phyloP scores from a whole-genome alignment of 805 yeast species.

The Komagataella pseudopastoris region DNA sequence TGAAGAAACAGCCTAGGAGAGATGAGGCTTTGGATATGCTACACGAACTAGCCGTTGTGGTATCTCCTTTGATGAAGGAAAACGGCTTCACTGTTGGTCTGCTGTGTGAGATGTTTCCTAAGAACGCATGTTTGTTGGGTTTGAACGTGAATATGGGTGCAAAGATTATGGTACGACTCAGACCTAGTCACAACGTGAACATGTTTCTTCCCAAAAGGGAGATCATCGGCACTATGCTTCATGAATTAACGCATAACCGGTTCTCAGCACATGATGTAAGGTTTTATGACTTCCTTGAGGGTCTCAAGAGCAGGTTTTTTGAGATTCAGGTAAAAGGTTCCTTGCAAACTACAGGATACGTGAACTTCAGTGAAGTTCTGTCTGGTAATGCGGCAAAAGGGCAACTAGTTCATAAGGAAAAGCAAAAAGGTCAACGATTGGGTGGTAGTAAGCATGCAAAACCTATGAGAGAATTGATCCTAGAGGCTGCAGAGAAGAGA shows the following conservation, averaged over 20 bases:
- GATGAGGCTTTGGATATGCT: slow-evolving; percentile 46
- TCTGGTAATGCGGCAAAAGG: slow-evolving; percentile 26
- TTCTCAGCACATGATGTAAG: slow-evolving; percentile 68
- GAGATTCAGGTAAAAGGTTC: slow-evolving; percentile 28
- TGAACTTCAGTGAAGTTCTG: slow-evolving; percentile 31
- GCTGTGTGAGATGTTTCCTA: slow-evolving; percentile 76
- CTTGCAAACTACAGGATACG: slow-evolving; percentile 29
- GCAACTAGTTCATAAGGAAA: neutral
- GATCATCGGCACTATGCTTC: slow-evolving; percentile 72
- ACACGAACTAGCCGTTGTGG: slow-evolving; percentile 54
- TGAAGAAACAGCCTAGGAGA: slow-evolving; percentile 25
- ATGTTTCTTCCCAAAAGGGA: slow-evolving; percentile 51
- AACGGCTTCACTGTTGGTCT: slow-evolving; percentile 51
- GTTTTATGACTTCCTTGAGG: slow-evolving; percentile 57
- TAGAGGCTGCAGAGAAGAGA: slow-evolving; percentile 54
- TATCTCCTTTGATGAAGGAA: slow-evolving; percentile 68
- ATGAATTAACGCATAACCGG: slow-evolving; percentile 74
- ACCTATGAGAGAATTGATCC: slow-evolving; percentile 27
- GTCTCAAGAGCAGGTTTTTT: slow-evolving; percentile 36
- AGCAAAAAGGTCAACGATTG: slow-evolving; percentile 17
- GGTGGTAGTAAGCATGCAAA: neutral
- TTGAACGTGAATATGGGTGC: slow-evolving; percentile 70
- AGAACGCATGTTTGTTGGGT: slow-evolving; percentile 51
- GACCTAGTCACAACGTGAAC: slow-evolving; percentile 39
- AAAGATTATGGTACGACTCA: slow-evolving; percentile 57